These are phyloP conservation scores for Russula griseocarnosa DNA, from an alignment of 768 basidiomycete species.

Conservation along the genomic window DNA sequence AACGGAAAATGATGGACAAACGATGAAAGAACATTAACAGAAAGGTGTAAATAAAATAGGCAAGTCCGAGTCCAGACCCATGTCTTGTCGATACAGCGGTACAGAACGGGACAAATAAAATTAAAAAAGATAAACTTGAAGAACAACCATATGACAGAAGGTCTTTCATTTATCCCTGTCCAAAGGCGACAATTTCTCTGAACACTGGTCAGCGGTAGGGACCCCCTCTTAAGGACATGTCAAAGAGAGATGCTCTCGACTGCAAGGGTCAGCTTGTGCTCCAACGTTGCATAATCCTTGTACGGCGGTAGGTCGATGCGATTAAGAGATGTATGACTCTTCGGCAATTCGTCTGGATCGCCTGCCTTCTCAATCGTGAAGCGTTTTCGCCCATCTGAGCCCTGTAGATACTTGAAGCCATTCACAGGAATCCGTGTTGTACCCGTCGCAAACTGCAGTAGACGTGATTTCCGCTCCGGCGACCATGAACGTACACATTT, in stretches of 20 bases:
- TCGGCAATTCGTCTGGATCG: slow-evolving; percentile 92
- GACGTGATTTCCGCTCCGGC: slow-evolving; percentile 92
- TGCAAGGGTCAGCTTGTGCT: slow-evolving; percentile 91
- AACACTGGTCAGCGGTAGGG: slow-evolving; percentile 18
- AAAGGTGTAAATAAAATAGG: neutral
- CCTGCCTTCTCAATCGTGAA: slow-evolving; percentile 99
- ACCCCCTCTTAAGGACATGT: neutral
- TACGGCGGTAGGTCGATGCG: slow-evolving; percentile 95
- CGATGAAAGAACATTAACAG: neutral
- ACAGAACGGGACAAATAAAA: neutral
- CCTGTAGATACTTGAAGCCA: slow-evolving; percentile 98
- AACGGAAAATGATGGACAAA: neutral
- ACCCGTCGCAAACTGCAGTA: slow-evolving; percentile 95
- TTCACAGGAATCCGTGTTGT: slow-evolving; percentile 97
- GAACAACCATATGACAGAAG: neutral
- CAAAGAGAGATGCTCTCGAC: slow-evolving; percentile 65
- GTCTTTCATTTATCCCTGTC: slow-evolving; percentile 60
- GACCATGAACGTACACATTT: slow-evolving; percentile 98
- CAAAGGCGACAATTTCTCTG: slow-evolving; percentile 90
- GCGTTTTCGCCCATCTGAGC: slow-evolving; percentile 91
- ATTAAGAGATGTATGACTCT: slow-evolving; percentile 96
- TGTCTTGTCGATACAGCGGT: neutral
- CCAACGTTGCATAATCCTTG: slow-evolving; percentile 89
- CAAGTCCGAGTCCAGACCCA: neutral
- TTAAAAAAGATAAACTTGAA: slow-evolving; percentile 1